These are phyloP conservation scores for Kokia cookei DNA, from an alignment of 441 rosid genomes.

Conservation along the genomic window DNA sequence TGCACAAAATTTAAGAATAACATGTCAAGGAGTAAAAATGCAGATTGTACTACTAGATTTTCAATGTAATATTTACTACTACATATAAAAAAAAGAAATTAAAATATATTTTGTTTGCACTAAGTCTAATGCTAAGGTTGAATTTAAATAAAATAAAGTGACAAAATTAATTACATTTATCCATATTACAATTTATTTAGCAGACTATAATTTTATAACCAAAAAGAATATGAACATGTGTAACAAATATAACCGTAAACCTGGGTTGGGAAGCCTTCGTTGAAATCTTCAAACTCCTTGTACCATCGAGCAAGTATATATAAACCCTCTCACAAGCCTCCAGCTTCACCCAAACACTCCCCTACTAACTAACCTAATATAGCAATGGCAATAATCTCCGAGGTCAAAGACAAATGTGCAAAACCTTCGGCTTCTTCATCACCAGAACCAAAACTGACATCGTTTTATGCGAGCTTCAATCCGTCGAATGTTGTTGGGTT, in stretches of 20 bases:
- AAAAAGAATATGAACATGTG: no score
- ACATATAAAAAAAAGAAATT: no score
- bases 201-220: no score
- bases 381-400: constrained; percentile 83
- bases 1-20: no score
- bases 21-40: no score
- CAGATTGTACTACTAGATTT: no score
- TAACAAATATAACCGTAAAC: not conserved
- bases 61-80: no score
- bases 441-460: constrained; percentile 11
- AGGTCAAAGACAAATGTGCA: constrained; percentile 44
- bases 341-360: not conserved
- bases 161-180: no score
- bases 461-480: constrained; percentile 51
- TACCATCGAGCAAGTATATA: not conserved
- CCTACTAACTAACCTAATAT: not conserved
- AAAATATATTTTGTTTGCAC: no score
- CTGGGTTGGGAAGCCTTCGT: not conserved
- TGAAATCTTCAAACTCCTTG: not conserved
- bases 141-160: no score
- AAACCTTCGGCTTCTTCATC: constrained; percentile 32
- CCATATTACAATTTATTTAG: no score
- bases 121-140: no score
- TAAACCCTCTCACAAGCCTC: not conserved
- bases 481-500: constrained; percentile 52